Evolutionary conservation across 441 rosid species (phyloP), one percentile per base, ranked within the genome.

Genomic region (Cnidoscolus chayamansa): DNA sequence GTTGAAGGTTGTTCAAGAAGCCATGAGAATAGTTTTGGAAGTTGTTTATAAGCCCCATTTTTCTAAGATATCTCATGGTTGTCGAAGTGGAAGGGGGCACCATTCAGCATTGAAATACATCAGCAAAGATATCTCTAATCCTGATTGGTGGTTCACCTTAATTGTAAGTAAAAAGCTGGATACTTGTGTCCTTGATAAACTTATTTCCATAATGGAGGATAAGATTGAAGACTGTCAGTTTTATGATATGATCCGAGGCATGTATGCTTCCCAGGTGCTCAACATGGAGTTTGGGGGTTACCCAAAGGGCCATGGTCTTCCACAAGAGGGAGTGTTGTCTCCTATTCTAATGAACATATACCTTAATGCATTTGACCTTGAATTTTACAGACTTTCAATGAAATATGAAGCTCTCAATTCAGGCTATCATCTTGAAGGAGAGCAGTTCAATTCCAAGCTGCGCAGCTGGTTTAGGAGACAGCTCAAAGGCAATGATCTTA

Each of bases 221-320:
- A 88, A 75, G 83, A 81, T 90, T 64, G 85, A 83, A 64, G 97
- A 94, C 45, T 78, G 82, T 31, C 9, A 51, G 19, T 82, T 94
- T 70, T 86, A 62, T 64, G 77, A 78, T 76, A 74, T 86, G 49
- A 81, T 92, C 31, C 70, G 72, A 74, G 80, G 85, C 65, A 89
- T 94, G 96, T 88, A 80, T 83, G 86, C 92, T 75, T 84, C 96
- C 35, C 79, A 73, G 10, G 92, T 86, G 74, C 85, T 92, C 60
- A 89, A 92, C 77, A 72, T 90, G 60, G 97, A 89, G 81, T 92
- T 94, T 82, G 99, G 98, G 50, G 92, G 94, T 63, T 94, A 89
- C 74, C 89, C 94, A 31, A 94, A 94, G 84, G 94, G 98, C 45
- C 97, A 94, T 73, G 96, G 99, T 76, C 98, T 94, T 77, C 98